Percentiles rank a stretch among this genome's conserved stretches.
Conservation (phyloP, 176 grass and related monocot species). For the Oropetium thomaeum region DNA sequence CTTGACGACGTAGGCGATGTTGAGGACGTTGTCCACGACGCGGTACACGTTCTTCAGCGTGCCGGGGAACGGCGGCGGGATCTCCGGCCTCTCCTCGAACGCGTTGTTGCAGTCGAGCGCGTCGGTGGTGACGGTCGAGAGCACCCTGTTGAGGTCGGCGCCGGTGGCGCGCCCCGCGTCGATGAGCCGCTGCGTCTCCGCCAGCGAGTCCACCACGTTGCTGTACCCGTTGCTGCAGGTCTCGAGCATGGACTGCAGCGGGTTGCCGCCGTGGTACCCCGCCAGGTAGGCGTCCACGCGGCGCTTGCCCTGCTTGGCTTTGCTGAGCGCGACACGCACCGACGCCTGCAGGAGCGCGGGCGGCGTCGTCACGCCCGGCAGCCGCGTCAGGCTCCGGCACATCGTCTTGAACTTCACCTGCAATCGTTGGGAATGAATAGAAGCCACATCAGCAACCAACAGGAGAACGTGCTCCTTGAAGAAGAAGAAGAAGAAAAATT, state of each 20-base stretch:
- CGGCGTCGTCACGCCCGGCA: constrained; percentile 15
- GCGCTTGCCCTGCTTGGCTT: constrained; percentile 5
- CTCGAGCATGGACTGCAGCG: constrained; percentile 15
- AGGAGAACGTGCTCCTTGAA: neutral
- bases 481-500: neutral
- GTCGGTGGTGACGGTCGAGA: neutral
- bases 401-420: constrained; percentile 36
- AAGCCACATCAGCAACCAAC: neutral
- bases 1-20: constrained; percentile 6
- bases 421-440: neutral
- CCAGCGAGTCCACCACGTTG: constrained; percentile 11
- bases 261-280: neutral
- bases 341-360: constrained; percentile 16
- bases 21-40: constrained; percentile 26
- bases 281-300: neutral
- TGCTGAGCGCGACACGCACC: neutral
- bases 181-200: neutral
- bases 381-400: constrained; percentile 24
- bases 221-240: constrained; percentile 2
- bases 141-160: neutral
- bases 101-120: constrained; percentile 27
- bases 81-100: constrained; percentile 12
- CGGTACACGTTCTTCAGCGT: constrained; percentile 11
- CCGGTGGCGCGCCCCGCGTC: neutral
- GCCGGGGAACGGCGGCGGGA: neutral